These are phyloP conservation scores for Buddleja alternifolia DNA, from an alignment of 257 asterid genomes.

Conservation along the genomic window DNA sequence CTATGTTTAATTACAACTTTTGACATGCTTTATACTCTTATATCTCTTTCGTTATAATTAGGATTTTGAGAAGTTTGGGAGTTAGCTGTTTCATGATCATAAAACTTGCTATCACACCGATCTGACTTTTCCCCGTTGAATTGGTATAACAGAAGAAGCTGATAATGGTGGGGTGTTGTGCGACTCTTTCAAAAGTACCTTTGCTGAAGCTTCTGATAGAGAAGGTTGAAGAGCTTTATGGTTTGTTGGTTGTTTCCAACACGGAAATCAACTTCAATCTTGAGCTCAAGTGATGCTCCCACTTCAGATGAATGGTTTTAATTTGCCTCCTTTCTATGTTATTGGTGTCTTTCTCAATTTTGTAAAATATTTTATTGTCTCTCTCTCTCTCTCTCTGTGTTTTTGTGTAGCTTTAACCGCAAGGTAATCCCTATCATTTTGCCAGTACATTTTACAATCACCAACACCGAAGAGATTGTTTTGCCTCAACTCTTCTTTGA, in stretches of 20 bases:
- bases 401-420: no score
- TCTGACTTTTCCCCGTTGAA: slow-evolving; percentile 5
- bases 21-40: no score
- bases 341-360: no score
- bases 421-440: no score
- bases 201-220: slow-evolving; percentile 78
- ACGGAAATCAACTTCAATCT: slow-evolving; percentile 49
- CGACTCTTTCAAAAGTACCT: slow-evolving; percentile 78
- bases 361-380: no score
- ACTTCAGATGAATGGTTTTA: slow-evolving; percentile 8
- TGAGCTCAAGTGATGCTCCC: slow-evolving; percentile 68
- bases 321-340: not conserved
- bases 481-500: no score
- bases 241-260: slow-evolving; percentile 52
- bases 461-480: no score
- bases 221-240: slow-evolving; percentile 72
- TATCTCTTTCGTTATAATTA: slow-evolving; percentile 23
- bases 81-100: not conserved
- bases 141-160: slow-evolving; percentile 78
- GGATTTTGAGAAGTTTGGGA: not conserved
- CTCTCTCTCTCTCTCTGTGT: no score
- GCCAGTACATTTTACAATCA: no score
- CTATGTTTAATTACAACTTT: no score
- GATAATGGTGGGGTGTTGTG: slow-evolving; percentile 93
- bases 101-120: not conserved